Base-by-base conservation (phyloP, 345 rosid genomes). In the Trapa incisa region DNA sequence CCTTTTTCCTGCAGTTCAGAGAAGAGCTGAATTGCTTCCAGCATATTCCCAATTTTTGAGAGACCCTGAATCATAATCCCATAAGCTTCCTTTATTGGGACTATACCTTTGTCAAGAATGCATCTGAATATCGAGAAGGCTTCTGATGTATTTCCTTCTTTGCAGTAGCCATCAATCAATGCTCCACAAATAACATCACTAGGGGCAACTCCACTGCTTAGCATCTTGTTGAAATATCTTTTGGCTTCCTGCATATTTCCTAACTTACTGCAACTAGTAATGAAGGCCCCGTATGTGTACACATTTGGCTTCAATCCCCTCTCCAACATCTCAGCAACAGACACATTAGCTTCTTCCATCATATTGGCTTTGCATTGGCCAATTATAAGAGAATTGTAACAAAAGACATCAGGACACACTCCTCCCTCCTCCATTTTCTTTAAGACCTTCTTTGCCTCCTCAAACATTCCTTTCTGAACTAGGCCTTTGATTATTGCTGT, bases 301-400 rank as follows among this genome's bases (percentile, higher is more conserved):
- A 67, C 78, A 71, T 87, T 81, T 38, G 92, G 89, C 74, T 85
- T 87, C 72, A 89, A 62, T 71, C 92, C 87, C 65, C 75, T 80
- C 58, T 74, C 82, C 17, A 29, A 66, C 91, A 92, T 92, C 77
- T 85, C 84, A 73, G 61, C 79, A 68, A 87, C 61, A 73, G 67
- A 82, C 63, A 39, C 71, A 77, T 70, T 83, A 43, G 96, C 96
- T 73, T 86, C 91, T 29, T 85, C 89, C 88, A 89, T 81, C 76
- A 71, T 82, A 71, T 75, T 77, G 65, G 92, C 91, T 78, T 87
- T 83, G 80, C 91, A 87, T 61, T 86, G 85, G 65, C 96, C 98
- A 71, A 75, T 78, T 68, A 92, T 87, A 50, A 86, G 68, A 57
- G 86, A 78, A 75, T 89, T 87, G 68, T 87, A 92, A 75, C 93